Evolutionary conservation across 345 rosid species (phyloP).

Genomic region (Erucastrum elatum): DNA sequence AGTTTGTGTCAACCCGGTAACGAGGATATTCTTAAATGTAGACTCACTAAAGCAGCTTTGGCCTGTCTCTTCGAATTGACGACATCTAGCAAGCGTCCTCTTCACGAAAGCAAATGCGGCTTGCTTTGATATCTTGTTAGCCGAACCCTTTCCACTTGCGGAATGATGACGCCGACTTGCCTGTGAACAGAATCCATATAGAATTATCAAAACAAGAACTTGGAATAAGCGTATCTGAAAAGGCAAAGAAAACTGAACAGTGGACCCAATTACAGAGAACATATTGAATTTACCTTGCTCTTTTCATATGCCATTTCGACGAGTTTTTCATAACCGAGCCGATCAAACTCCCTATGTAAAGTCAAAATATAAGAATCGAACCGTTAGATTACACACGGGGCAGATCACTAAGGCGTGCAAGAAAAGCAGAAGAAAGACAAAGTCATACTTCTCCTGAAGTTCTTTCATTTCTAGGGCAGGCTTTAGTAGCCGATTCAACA

Average conservation of each 20-base stretch:
- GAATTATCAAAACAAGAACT: conserved; percentile 23
- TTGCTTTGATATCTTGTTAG: conserved; percentile 79
- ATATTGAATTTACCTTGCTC: conserved; percentile 57
- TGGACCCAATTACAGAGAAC: not conserved
- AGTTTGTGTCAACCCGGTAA: conserved; percentile 45
- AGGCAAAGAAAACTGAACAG: not conserved
- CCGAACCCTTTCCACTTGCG: conserved; percentile 72
- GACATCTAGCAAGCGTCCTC: conserved; percentile 68
- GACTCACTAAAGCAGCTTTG: conserved; percentile 87
- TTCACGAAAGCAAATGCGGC: conserved; percentile 79
- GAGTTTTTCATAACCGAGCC: conserved; percentile 73
- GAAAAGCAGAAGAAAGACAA: conserved; percentile 26
- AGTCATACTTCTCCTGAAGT: conserved; percentile 66
- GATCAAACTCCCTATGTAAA: conserved; percentile 66
- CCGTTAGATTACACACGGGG: conserved; percentile 19
- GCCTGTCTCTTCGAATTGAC: conserved; percentile 75
- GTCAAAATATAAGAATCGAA: conserved; percentile 11
- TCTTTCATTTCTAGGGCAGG: conserved; percentile 63
- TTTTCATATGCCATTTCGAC: conserved; percentile 80
- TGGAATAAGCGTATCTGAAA: not conserved
- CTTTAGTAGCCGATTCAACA: conserved; percentile 61
- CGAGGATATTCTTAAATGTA: conserved; percentile 59
- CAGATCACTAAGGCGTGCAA: conserved; percentile 12
- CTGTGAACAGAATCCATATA: conserved; percentile 40
- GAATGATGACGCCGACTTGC: conserved; percentile 62